Base-by-base conservation (phyloP, 352 stramenopile genomes). In the Globisporangium abappressorium region DNA sequence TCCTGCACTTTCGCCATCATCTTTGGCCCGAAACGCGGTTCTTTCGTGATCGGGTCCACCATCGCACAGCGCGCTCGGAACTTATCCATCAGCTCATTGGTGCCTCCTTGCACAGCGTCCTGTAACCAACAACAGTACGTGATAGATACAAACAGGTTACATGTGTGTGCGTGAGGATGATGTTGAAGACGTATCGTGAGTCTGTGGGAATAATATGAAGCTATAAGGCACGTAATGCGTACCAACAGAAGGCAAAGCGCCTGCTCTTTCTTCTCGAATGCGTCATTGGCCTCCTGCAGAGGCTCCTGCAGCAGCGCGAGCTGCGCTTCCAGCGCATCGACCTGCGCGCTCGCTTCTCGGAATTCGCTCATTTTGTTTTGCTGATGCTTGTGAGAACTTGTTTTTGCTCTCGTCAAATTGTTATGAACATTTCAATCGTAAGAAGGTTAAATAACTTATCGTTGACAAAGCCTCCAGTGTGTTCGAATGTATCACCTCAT, bases 21-120 rank as follows among this genome's bases (percentile, higher is more conserved):
- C 66, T 91, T 91, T 22, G 87, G 85, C 0, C 87, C 87, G 33
- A 93, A 93, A 8, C 87, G 82, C 51, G 85, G 83, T 28, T 82
- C 71, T 41, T 86, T 83, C 54, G 87, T 92, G 55, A 94, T 72
- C 1, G 85, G 85, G 49, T 95, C 87, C 38, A 92, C 70, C 75
- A 87, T 85, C 0, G 64, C 59, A 41, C 75, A 81, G 24, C 85
- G 82, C 7, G 66, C 68, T 15, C 85, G 80, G 36, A 87, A 88
- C 26, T 82, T 85, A 14, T 80, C 72, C 69, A 91, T 84, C 36
- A 67, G 78, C 54, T 28, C 66, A 34, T 74, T 20, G 18, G 77
- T 56, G 1, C 85, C 74, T 5, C 80, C 78, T 2, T 68, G 47
- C 15, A 81, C 67, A 56, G 74, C 74, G 15, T 61, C 51, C 65